A percentile compares a stretch with the other conserved stretches of the same genome.
Conservation (phyloP, 257 asterid genomes). For the Solanum dulcamara region DNA sequence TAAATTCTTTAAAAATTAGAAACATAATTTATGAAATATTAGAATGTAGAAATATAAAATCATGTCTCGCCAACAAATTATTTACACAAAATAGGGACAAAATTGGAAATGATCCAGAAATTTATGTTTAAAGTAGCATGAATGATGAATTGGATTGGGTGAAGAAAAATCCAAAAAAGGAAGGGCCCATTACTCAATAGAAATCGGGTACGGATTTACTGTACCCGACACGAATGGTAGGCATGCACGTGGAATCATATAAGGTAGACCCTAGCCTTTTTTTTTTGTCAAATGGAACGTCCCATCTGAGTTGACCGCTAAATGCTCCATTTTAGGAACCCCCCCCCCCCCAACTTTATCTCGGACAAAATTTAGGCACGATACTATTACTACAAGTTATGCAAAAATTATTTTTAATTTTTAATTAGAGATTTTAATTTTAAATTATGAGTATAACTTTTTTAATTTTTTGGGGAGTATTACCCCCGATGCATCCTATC, state of each 20-base stretch:
- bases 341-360: background rate
- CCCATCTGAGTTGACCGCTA: conserved; percentile 43
- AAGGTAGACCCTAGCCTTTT: background rate
- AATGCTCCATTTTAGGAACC: conserved; percentile 3
- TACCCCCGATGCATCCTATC: too few species aligned
- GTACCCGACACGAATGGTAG: background rate
- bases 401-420: too few species aligned
- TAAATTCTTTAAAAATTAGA: too few species aligned
- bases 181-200: conserved; percentile 8
- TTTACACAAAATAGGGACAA: background rate
- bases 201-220: background rate
- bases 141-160: background rate
- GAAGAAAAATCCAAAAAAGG: background rate
- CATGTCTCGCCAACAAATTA: too few species aligned
- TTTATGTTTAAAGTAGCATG: background rate
- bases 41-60: too few species aligned
- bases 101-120: background rate
- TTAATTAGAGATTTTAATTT: too few species aligned
- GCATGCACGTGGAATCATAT: background rate
- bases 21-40: too few species aligned
- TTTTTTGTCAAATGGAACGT: conserved; percentile 16
- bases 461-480: too few species aligned
- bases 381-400: too few species aligned
- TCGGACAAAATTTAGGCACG: background rate
- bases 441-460: too few species aligned